Base-by-base conservation (phyloP, 108 stramenopile genomes). In the Skeletonema potamos region DNA sequence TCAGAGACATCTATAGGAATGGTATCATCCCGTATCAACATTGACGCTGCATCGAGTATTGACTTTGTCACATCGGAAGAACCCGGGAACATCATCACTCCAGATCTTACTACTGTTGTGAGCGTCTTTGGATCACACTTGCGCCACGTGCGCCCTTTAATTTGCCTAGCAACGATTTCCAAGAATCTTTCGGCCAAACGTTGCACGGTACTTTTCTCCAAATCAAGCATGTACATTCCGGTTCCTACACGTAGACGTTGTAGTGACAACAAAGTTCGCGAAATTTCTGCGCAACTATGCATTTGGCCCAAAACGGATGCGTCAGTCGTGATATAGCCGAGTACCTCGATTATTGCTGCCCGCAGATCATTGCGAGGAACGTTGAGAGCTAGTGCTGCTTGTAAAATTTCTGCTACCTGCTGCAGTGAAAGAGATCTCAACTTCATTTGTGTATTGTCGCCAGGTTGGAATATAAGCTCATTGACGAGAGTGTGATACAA, bases 321-420 rank as follows among this genome's bases (percentile, higher is more conserved):
- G 71, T 91, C 56, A 85, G 93, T 39, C 74, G 72, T 46, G 33
- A 60, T 18, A 86, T 75, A 54, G 64, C 59, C 71, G 34, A 71
- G 30, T 68, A 51, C 22, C 7, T 37, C 28, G 26, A 34, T 43
- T 58, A 24, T 54, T 28, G 64, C 37, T 22, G 33, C 34, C 58
- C 9, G 17, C 72, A 77, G 15, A 22, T 72, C 73, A 17, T 68
- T 39, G 58, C 60, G 67, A 13, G 72, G 43, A 71, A 77, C 60
- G 9, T 59, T 39, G 12, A 77, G 58, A 33, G 32, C 26, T 1
- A 44, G 51, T 28, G 72, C 64, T 57, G 76, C 29, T 54, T 73
- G 63, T 6, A 77, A 41, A 44, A 72, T 59, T 27, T 77, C 76
- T 15, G 65, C 64, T 8, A 73, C 20, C 36, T 72, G 65, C 13